Percentiles rank a stretch among this genome's conserved stretches.
phyloP scores from a whole-genome alignment of 2,329 filamentous ascomycete genomes.

The Fusarium fujikuroi region DNA sequence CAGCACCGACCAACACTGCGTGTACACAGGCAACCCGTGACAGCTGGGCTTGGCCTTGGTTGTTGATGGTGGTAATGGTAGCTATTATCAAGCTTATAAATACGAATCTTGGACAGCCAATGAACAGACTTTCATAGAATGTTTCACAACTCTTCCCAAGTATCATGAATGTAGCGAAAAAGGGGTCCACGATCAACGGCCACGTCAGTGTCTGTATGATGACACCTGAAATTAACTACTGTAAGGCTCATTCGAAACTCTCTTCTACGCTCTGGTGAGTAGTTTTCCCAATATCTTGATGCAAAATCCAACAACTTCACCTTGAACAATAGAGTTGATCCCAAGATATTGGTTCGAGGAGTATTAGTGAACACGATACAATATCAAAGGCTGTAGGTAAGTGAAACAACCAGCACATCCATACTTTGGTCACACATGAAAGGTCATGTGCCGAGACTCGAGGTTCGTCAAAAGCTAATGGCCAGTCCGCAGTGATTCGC shows the following conservation, averaged over 20 bases:
- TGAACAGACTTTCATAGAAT: rapidly evolving
- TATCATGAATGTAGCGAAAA: rapidly evolving
- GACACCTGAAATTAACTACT: rapidly evolving
- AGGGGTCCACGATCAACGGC: rapidly evolving
- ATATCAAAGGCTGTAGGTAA: background rate
- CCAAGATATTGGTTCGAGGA: background rate
- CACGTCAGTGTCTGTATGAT: background rate
- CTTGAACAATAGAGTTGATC: rapidly evolving
- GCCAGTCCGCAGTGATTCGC: background rate
- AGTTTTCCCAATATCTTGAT: background rate
- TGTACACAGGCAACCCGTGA: background rate
- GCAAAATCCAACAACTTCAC: rapidly evolving
- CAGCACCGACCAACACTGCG: background rate
- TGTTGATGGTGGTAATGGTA: background rate
- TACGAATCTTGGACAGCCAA: rapidly evolving
- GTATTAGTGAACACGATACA: rapidly evolving
- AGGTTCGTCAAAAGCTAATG: rapidly evolving
- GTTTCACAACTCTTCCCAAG: background rate
- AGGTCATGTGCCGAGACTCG: background rate
- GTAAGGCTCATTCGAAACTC: rapidly evolving
- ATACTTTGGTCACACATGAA: rapidly evolving
- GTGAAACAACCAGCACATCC: background rate
- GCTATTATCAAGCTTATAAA: rapidly evolving
- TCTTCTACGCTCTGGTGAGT: rapidly evolving
- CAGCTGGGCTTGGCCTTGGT: background rate